Base-by-base conservation (phyloP, 306 rosid genomes). In the Dryas alaskensis region DNA sequence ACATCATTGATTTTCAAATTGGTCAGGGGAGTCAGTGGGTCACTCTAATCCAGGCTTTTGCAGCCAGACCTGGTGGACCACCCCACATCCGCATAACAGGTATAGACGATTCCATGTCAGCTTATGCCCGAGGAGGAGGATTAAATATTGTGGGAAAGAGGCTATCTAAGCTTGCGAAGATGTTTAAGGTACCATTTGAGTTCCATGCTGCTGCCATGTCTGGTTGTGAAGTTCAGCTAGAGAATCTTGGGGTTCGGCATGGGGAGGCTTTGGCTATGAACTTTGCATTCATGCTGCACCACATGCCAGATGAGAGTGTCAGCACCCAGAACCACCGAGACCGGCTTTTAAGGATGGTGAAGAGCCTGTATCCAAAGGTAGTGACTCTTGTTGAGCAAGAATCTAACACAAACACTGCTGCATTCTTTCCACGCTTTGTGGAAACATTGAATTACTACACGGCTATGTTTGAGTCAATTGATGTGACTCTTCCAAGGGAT, bases 351-450 rank as follows among this genome's bases (percentile, higher is more conserved):
- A 84, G 96, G 81, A 49, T 88, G 79, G 97, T 90, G 69, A 89
- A 87, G 82, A 87, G 98, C 83, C 81, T 95, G 78, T 85, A 90
- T 55, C 99, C 99, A 11, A 92, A 86, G 78, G 98, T 92, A 61
- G 97, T 95, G 80, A 95, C 99, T 37, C 93, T 95, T 27, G 98
- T 95, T n/a, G 99, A 95, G 84, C 97, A 92, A 84, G 99, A 95
- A 76, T 90, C 92, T 3, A 92, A 92, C 86, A 92, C 98, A 12
- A 92, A 92, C 70, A 92, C 97, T 0, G 95, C 96, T 0, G 86
- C 97, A 6, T 95, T 95, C 80, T 82, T 78, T 70, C 88, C 97
- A 0, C 95, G 99, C 64, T 92, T 92, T 79, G 77, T 79, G 4
- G 99, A 92, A 76, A 81, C 98, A 7, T 76, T 95, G 60, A 79